Evolutionary conservation across 2,329 filamentous ascomycete genomes (phyloP).

Genomic region (Claviceps arundinis): DNA sequence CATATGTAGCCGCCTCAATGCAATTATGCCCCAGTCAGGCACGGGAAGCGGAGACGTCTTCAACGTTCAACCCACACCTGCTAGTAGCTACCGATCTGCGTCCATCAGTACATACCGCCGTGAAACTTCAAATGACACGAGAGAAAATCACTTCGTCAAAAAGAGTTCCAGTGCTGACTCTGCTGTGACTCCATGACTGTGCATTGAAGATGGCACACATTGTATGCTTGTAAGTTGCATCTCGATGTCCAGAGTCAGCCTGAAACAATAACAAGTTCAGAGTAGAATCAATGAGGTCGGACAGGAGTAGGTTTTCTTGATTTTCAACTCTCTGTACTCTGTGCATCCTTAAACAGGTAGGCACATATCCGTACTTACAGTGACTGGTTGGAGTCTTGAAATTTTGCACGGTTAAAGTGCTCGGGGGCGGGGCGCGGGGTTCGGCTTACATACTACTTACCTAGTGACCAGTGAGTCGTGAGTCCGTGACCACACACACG

Average conservation of each 20-base stretch:
- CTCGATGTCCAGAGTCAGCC: background rate
- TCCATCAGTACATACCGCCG: conserved; percentile 2
- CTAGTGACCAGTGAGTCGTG: no score
- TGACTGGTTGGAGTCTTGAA: no score
- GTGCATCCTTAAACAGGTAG: background rate
- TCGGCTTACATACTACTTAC: no score
- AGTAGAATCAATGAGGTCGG: background rate
- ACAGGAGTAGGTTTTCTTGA: background rate
- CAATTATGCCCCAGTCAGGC: background rate
- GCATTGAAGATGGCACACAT: background rate
- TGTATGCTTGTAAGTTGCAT: background rate
- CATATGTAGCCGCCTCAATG: background rate
- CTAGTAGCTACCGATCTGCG: conserved; percentile 6
- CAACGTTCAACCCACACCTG: conserved; percentile 1
- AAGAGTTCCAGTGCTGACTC: background rate
- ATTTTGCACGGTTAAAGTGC: no score
- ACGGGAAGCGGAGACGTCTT: conserved; percentile 3
- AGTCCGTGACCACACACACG: background rate
- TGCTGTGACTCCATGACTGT: background rate
- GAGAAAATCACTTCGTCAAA: background rate
- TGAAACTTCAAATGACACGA: background rate
- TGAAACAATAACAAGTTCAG: background rate
- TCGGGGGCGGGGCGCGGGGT: no score
- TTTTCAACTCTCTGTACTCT: no score
- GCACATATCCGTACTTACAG: no score